Evolutionary conservation across 441 rosid genomes (phyloP), one percentile per base, ranked within the genome.

Genomic region (Manihot esculenta): DNA sequence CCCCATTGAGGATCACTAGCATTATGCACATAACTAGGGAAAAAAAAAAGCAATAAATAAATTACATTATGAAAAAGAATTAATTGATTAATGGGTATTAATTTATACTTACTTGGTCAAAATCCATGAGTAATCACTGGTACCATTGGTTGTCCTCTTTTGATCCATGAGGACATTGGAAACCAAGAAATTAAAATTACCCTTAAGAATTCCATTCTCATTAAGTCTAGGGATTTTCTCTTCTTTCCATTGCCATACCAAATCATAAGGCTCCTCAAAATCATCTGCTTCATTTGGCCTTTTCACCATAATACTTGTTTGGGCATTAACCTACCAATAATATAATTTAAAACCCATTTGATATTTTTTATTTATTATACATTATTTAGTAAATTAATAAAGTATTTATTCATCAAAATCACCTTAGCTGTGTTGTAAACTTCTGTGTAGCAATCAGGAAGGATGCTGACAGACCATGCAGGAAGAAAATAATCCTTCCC

Each of bases 111-210:
- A 91, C 76, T 81, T 81, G 21, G 92, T 87, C 86, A 88, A 81
- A 42, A 85, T 79, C 98, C 95, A 93, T n/a, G 90, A 60, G 50
- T 90, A 90, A 72, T 90, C 98, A 41, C 79, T 82, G 7, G 76
- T 66, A 48, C 85, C 94, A 65, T 83, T 77, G 8, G 86, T 79
- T 14, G 76, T 67, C 2, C 26, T 45, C 61, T 93, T 93, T n/a
- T 90, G 97, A 72, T 93, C 97, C 70, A 85, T 3, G 0, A 93
- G 49, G 15, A 58, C 51, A 45, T 67, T 71, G 44, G 69, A 1
- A 61, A 10, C 20, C 45, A 61, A 18, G 7, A 11, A 20, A 15
- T 63, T 89, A 92, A 18, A 18, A 20, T 24, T 47, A 8, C 35
- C 24, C 24, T 33, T 23, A 41, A 66, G 1, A 1, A 0, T 3